Percentiles rank a stretch among this genome's conserved stretches.
Conservation (phyloP, 768 basidiomycete species). For the Agaricus blazei region DNA sequence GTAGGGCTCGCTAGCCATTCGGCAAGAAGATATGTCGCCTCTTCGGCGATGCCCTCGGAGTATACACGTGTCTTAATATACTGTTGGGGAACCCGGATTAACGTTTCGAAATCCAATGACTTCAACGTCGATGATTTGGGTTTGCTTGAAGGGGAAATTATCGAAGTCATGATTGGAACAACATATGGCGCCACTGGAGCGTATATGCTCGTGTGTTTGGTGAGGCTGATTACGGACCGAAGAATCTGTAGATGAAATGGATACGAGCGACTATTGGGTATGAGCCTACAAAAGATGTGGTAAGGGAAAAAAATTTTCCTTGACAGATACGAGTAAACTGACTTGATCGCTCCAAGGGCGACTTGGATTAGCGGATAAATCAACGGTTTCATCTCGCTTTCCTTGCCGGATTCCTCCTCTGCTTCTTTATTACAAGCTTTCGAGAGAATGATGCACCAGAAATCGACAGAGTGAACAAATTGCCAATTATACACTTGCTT, state of each 20-base stretch:
- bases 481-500: constrained; percentile 99
- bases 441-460: constrained; percentile 88
- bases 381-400: constrained; percentile 80
- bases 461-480: constrained; percentile 92
- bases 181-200: constrained; percentile 85
- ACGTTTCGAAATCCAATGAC: constrained; percentile 83
- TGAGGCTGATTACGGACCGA: constrained; percentile 83
- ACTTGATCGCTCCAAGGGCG: constrained; percentile 90
- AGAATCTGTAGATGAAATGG: constrained; percentile 93
- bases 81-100: constrained; percentile 82
- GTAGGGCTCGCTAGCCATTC: constrained; percentile 73
- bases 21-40: constrained; percentile 69
- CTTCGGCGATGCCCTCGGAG: constrained; percentile 77
- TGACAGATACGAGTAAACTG: constrained; percentile 22
- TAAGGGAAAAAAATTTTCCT: constrained; percentile 9
- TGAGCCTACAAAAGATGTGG: constrained; percentile 57
- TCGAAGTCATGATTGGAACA: constrained; percentile 78
- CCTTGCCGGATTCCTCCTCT: constrained; percentile 45
- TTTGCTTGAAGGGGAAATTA: constrained; percentile 60
- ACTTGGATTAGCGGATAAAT: constrained; percentile 97
- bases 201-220: constrained; percentile 78
- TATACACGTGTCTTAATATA: constrained; percentile 88
- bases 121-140: constrained; percentile 83
- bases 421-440: constrained; percentile 67
- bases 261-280: constrained; percentile 87